Conservation (phyloP, 495 filamentous ascomycete genomes). For the Lasiosphaeris hirsuta region DNA sequence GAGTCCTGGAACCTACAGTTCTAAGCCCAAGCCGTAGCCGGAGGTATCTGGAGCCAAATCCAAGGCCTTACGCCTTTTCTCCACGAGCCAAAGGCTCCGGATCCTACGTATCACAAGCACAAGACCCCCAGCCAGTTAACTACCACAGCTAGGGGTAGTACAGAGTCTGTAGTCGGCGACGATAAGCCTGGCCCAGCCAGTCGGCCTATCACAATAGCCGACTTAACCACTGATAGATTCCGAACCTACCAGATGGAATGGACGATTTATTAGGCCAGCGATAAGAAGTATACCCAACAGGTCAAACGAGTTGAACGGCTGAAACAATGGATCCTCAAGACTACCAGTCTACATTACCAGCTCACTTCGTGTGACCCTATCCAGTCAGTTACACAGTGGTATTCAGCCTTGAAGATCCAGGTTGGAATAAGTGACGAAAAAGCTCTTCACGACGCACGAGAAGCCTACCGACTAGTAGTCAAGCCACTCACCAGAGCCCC, state of each 20-base stretch:
- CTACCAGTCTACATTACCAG: neutral
- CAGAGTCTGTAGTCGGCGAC: neutral
- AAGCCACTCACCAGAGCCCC: neutral
- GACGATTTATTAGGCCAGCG: conserved; percentile 3
- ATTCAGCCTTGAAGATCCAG: conserved; percentile 1
- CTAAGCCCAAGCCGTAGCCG: conserved; percentile 9
- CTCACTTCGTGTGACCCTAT: conserved; percentile 1
- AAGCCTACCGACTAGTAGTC: neutral
- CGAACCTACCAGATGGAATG: conserved; percentile 2
- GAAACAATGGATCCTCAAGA: conserved; percentile 5
- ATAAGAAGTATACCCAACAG: conserved; percentile 5
- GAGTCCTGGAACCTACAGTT: conserved; percentile 9
- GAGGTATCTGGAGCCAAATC: conserved; percentile 5
- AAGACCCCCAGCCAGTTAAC: conserved; percentile 3
- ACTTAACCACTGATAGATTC: neutral
- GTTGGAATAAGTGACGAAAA: conserved; percentile 1
- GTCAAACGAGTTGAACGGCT: neutral
- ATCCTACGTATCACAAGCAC: conserved; percentile 2
- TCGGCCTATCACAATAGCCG: neutral
- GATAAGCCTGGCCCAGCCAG: conserved; percentile 1
- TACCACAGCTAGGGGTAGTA: neutral
- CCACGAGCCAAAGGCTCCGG: neutral
- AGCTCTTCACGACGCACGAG: neutral
- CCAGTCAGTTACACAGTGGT: neutral
- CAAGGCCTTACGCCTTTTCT: conserved; percentile 9